These are phyloP conservation scores for Nicotiana otophora DNA, from an alignment of 257 asterid genomes.

Conservation along the genomic window DNA sequence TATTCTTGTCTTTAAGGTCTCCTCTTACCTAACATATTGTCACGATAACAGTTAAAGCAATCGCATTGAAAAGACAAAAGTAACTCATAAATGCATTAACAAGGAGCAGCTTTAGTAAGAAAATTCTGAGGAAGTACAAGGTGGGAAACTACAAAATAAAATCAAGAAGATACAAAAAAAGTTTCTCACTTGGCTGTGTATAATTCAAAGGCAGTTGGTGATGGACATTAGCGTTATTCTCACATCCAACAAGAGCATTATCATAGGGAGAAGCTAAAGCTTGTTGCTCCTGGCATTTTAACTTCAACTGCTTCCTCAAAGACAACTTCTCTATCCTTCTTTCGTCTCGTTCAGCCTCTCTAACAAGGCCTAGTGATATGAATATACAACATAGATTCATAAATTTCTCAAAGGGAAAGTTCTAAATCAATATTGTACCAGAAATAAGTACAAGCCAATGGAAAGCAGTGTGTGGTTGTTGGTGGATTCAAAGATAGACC, in stretches of 20 bases:
- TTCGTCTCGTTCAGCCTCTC: conserved; percentile 59
- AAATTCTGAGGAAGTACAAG: background rate
- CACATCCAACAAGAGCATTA: conserved; percentile 33
- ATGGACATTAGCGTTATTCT: conserved; percentile 42
- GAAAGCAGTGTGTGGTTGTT: background rate
- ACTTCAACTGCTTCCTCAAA: conserved; percentile 81
- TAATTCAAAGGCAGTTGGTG: conserved; percentile 57
- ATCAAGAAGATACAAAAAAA: conserved; percentile 1
- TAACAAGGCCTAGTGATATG: conserved; percentile 50
- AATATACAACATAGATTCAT: conserved; percentile 9
- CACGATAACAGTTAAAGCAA: background rate
- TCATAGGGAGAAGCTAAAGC: conserved; percentile 30
- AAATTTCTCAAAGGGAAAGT: conserved; percentile 12
- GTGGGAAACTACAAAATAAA: background rate
- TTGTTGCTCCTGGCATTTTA: conserved; percentile 72
- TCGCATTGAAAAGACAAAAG: background rate
- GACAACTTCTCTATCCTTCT: conserved; percentile 72
- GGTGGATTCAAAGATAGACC: conserved; percentile 32
- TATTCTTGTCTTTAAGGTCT: background rate
- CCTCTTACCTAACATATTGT: background rate
- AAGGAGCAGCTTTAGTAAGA: conserved; percentile 4
- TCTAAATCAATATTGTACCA: background rate
- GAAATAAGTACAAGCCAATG: background rate
- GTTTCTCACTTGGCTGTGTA: conserved; percentile 61
- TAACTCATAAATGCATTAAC: conserved; percentile 4